Evolutionary conservation across 2,329 filamentous ascomycete species (phyloP), one percentile per base, ranked within the genome.

Genomic region (Penicillium sp.): DNA sequence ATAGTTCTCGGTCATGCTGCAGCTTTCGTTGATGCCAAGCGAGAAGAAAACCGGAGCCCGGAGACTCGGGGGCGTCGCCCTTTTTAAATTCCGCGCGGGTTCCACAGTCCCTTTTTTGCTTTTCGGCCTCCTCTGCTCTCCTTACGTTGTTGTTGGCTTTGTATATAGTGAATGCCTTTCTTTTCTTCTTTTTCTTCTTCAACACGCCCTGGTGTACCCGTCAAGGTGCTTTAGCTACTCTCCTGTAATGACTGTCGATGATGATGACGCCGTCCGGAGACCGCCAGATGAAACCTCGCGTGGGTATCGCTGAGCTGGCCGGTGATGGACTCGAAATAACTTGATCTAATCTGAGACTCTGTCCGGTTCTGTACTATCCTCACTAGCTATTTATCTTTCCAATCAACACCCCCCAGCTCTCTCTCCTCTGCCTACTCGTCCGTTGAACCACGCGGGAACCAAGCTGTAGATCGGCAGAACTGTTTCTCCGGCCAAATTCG

Each of bases 341-440:
- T 83, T 83, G 80, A 82, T 83, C 80, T 82, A 82, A 82, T 82
- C 80, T 80, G 80, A 82, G 64, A 63, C 62, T 47, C 18, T 2
- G 33, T 36, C 35, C 46, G 48, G 53, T 31, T n/a, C n/a, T 31
- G 16, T 33, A 22, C 13, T 13, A 20, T 22, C 6, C 18, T 35
- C n/a, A 18, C 9, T 14, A 35, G 8, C 6, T 20, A 22, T 18
- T 38, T 4, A 38, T 13, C 18, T 38, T 10, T 38, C 35, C 2
- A 5, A 20, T 38, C 18, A 11, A 38, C 35, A 13, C 31, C 9
- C 10, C 10, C 2, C 22, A 38, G 16, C 16, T 38, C 16, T 18
- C 35, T 36, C 9, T 9, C 10, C 10, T 38, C 20, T 13, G 2
- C 20, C 20, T 13, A 6, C 20, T 13, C 35, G 27, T 28, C 10